These are phyloP conservation scores for Plasmopara muralis DNA, from an alignment of 352 stramenopile species.

Conservation along the genomic window DNA sequence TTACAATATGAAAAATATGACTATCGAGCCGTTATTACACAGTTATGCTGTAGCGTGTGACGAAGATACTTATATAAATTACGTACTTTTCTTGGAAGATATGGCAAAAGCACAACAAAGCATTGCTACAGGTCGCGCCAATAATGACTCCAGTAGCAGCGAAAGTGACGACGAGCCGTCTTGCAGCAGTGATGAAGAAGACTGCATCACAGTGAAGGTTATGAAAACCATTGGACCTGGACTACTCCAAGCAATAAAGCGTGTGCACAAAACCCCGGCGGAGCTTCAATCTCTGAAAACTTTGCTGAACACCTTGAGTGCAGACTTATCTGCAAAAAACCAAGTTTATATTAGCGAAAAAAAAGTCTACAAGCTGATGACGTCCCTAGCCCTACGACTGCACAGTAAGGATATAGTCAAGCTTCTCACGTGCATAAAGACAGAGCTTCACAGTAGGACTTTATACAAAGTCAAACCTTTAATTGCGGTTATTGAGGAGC, in stretches of 20 bases:
- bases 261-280: slow-evolving; percentile 24
- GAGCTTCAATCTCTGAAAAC: slow-evolving; percentile 33
- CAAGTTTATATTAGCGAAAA: slow-evolving; percentile 38
- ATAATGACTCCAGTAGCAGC: slow-evolving; percentile 23
- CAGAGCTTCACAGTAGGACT: slow-evolving; percentile 20
- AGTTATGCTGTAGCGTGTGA: slow-evolving; percentile 23
- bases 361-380: slow-evolving; percentile 57
- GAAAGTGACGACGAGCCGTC: slow-evolving; percentile 30
- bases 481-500: slow-evolving; percentile 26
- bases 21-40: slow-evolving; percentile 36
- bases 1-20: slow-evolving; percentile 67
- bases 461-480: slow-evolving; percentile 31
- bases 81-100: slow-evolving; percentile 44
- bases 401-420: slow-evolving; percentile 42
- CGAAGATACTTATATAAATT: slow-evolving; percentile 33
- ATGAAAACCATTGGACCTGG: slow-evolving; percentile 20
- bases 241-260: slow-evolving; percentile 33
- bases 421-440: slow-evolving; percentile 35
- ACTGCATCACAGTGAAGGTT: slow-evolving; percentile 16
- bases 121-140: slow-evolving; percentile 2
- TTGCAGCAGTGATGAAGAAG: slow-evolving; percentile 38
- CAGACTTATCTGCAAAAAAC: slow-evolving; percentile 20
- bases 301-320: slow-evolving; percentile 16
- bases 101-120: slow-evolving; percentile 32
- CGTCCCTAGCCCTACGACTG: slow-evolving; percentile 35